phyloP scores from a whole-genome alignment of 2,329 filamentous ascomycete genomes.

The Daldinia eschscholtzii region DNA sequence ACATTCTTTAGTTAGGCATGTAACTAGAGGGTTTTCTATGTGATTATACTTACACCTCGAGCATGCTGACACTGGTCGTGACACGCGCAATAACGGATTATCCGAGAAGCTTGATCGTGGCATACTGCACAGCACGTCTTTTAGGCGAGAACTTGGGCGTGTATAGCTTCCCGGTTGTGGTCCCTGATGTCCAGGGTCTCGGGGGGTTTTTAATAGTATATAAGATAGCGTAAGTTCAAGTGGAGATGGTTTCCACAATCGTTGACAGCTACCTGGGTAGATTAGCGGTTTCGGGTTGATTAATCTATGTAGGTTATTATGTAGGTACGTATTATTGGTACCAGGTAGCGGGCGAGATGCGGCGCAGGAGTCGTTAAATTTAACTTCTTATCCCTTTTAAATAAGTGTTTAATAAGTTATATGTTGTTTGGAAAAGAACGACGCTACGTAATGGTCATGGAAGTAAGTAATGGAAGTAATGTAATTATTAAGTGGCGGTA shows the following conservation, averaged over 20 bases:
- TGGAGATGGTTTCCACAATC: constrained; percentile 39
- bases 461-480: no score
- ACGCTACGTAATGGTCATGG: constrained; percentile 1
- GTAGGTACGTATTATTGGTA: constrained; percentile 4
- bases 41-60: constrained; percentile 71
- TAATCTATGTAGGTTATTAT: neutral
- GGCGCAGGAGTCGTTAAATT: constrained; percentile 17
- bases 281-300: constrained; percentile 10
- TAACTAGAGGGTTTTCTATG: constrained; percentile 15
- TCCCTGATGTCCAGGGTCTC: constrained; percentile 33
- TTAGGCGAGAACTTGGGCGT: constrained; percentile 30
- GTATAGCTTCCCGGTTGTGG: constrained; percentile 29
- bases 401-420: constrained; percentile 8
- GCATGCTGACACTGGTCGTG: constrained; percentile 82
- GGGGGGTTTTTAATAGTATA: constrained; percentile 34
- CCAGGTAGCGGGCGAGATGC: constrained; percentile 8
- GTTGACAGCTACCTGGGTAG: constrained; percentile 19
- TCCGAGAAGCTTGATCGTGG: constrained; percentile 58
- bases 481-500: constrained; percentile 9
- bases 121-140: constrained; percentile 48
- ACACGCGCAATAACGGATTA: constrained; percentile 76
- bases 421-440: constrained; percentile 9
- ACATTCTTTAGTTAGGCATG: constrained; percentile 13
- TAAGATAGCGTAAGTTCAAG: constrained; percentile 36
- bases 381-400: constrained; percentile 17